Evolutionary conservation across 306 rosid genomes (phyloP).

Genomic region (Coriaria nepalensis): DNA sequence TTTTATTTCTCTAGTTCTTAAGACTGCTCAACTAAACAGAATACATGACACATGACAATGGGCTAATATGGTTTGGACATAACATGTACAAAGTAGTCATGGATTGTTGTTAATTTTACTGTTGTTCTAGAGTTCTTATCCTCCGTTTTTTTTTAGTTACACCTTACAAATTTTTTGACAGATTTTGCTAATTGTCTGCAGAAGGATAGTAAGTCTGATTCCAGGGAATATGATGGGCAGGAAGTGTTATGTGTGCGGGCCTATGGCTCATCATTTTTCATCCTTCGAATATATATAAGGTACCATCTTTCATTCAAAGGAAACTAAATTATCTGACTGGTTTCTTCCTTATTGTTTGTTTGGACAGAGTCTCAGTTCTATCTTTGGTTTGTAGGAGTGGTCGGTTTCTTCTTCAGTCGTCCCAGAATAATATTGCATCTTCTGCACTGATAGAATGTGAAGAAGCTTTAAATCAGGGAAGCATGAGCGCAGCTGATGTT

Average conservation of each 20-base stretch:
- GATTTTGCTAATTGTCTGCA: constrained; percentile 20
- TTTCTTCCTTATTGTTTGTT: neutral
- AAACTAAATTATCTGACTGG: neutral
- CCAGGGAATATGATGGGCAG: constrained; percentile 55
- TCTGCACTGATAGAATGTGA: constrained; percentile 64
- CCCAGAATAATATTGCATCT: constrained; percentile 50
- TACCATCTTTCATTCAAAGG: constrained; percentile 18
- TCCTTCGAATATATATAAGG: constrained; percentile 87
- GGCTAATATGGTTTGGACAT: neutral
- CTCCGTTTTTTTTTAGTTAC: neutral
- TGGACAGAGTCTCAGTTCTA: neutral
- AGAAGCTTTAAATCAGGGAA: constrained; percentile 93
- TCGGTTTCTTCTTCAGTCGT: constrained; percentile 78
- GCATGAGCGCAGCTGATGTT: constrained; percentile 69
- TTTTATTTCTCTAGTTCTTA: constrained; percentile 3
- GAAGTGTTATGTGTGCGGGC: constrained; percentile 81
- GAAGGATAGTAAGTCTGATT: constrained; percentile 39
- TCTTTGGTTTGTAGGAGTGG: constrained; percentile 61
- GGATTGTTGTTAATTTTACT: too few relatives aligned
- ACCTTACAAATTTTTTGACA: too few relatives aligned
- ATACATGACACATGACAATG: neutral
- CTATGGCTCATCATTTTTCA: constrained; percentile 71
- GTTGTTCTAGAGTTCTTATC: neutral
- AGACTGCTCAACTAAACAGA: neutral
- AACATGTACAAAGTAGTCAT: too few relatives aligned